Base-by-base conservation (phyloP, 2,329 filamentous ascomycete genomes). In the Scedosporium aurantiacum region DNA sequence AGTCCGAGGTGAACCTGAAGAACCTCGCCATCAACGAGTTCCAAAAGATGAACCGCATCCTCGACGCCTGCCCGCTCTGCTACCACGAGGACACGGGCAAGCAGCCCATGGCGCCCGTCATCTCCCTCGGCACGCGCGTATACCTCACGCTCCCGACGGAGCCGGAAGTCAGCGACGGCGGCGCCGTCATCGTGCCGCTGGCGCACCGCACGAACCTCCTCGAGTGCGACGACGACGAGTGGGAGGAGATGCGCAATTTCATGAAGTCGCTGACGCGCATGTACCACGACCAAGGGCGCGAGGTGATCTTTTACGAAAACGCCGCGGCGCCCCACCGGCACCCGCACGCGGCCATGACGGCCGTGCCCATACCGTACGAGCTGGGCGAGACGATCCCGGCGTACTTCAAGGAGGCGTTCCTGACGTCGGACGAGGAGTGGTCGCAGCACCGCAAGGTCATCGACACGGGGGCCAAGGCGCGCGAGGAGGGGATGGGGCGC, bases 161-260 rank as follows among this genome's bases (percentile, higher is more conserved):
- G 67, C 95, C 94, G 0, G 93, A 97, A 70, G 78, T 99, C 52
- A 89, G 84, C 66, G 82, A 89, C 58, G 90, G 90, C 55, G 88
- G 91, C 57, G 90, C 92, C 5, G 87, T 94, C 62, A 94, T 99
- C 64, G 91, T 92, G 2, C 94, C 94, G 5, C 85, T 94, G 23
- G 84, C 91, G 67, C 94, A 99, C 71, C 87, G 87, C 60, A 85
- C 81, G 25, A 99, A 97, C 71, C 83, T 99, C 0, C 78, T 99
- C n/a, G 93, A 97, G 73, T 99, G 94, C 73, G 93, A 97, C 73
- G 93, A 99, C 70, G 94, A 99, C 70, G 94, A 99, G 72, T 99
- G 95, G 95, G 94, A 99, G 71, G 94, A 99, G 74, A 87, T 99
- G 5, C 89, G 94, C 67, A 99, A 99, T 73, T 99, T 99, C 71